These are phyloP conservation scores for Toxicodendron radicans DNA, from an alignment of 345 rosid species.

Conservation along the genomic window DNA sequence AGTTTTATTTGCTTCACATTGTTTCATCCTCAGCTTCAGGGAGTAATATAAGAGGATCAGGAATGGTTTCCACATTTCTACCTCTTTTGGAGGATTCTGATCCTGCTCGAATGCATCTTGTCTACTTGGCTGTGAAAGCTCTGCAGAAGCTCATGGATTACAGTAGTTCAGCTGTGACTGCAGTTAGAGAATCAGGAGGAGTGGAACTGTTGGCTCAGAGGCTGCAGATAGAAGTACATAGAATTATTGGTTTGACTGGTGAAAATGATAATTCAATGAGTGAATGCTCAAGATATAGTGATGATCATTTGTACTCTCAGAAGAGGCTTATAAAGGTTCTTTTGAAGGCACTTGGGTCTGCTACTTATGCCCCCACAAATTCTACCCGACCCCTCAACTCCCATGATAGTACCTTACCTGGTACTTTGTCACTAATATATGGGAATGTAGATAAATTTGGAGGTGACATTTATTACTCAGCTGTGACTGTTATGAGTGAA, in stretches of 20 bases:
- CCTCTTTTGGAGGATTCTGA: conserved; percentile 89
- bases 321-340: conserved; percentile 94
- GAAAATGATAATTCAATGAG: conserved; percentile 62
- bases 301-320: conserved; percentile 59
- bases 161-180: conserved; percentile 86
- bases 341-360: conserved; percentile 93
- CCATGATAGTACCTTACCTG: conserved; percentile 74
- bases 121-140: conserved; percentile 87
- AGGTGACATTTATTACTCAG: conserved; percentile 89
- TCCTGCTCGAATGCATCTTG: conserved; percentile 84
- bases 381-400: conserved; percentile 62
- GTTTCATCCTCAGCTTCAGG: conserved; percentile 95
- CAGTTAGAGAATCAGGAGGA: conserved; percentile 87
- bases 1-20: conserved; percentile 92
- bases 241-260: conserved; percentile 54
- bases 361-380: conserved; percentile 79
- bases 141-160: conserved; percentile 94
- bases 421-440: conserved; percentile 72
- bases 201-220: conserved; percentile 92
- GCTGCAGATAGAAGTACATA: conserved; percentile 78
- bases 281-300: conserved; percentile 58
- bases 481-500: conserved; percentile 98
- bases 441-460: conserved; percentile 80
- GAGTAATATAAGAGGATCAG: conserved; percentile 89
- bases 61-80: conserved; percentile 92